Evolutionary conservation across 2,329 filamentous ascomycete species (phyloP).

Genomic region (Fusarium lyarnte): DNA sequence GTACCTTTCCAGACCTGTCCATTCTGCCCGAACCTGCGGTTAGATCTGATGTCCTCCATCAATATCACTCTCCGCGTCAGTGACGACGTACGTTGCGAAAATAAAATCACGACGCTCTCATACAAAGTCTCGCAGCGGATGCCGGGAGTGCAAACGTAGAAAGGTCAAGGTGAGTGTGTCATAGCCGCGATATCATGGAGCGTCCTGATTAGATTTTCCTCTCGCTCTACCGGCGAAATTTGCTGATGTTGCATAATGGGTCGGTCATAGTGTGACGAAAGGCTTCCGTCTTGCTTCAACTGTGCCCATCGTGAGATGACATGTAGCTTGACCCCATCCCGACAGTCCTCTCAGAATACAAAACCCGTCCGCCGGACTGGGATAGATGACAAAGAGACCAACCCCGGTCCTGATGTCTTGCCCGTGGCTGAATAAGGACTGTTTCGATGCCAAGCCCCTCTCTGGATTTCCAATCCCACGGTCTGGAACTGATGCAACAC

Average conservation of each 20-base stretch:
- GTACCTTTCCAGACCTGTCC: no score
- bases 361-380: rapidly evolving
- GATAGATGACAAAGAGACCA: background rate
- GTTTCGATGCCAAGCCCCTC: background rate
- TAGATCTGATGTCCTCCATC: no score
- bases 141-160: background rate
- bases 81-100: no score
- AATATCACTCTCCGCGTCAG: no score
- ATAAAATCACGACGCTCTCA: background rate
- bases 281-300: background rate
- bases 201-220: no score
- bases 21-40: no score
- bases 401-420: background rate
- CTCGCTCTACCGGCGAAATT: background rate
- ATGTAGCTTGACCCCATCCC: background rate
- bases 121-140: background rate
- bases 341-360: background rate
- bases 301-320: background rate
- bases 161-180: background rate
- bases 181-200: background rate
- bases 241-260: rapidly evolving
- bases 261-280: background rate
- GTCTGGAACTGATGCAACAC: background rate
- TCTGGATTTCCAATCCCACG: background rate
- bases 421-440: background rate